These are phyloP conservation scores for Ogataea dorogensis DNA, from an alignment of 805 yeast species.

Conservation along the genomic window DNA sequence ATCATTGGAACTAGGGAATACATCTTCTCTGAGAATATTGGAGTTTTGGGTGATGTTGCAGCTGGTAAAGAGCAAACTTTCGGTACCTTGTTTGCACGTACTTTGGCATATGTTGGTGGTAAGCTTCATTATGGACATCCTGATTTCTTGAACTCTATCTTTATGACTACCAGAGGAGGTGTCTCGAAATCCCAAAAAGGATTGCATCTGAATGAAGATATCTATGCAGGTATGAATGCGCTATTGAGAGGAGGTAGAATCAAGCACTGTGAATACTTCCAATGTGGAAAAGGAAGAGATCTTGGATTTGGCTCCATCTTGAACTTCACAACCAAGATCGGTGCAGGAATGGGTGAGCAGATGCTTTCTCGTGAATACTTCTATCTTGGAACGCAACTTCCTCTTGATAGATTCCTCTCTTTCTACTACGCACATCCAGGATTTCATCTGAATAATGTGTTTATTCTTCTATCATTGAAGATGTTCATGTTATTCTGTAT, in stretches of 20 bases:
- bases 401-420: conserved; percentile 73
- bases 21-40: conserved; percentile 78
- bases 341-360: conserved; percentile 91
- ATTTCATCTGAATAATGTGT: conserved; percentile 75
- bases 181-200: conserved; percentile 85
- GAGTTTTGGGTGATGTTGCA: conserved; percentile 80
- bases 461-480: conserved; percentile 67
- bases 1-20: conserved; percentile 83
- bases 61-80: conserved; percentile 89
- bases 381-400: conserved; percentile 73
- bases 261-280: conserved; percentile 78
- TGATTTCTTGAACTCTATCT: conserved; percentile 70
- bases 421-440: conserved; percentile 88
- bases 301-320: conserved; percentile 80
- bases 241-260: conserved; percentile 77
- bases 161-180: conserved; percentile 85
- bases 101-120: conserved; percentile 78
- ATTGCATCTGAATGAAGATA: conserved; percentile 79
- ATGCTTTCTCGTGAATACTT: conserved; percentile 80
- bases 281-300: conserved; percentile 87
- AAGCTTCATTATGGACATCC: conserved; percentile 88
- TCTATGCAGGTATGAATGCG: conserved; percentile 84
- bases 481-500: conserved; percentile 56
- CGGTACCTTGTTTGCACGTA: conserved; percentile 80
- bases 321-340: conserved; percentile 80